Evolutionary conservation across 2,329 filamentous ascomycete genomes (phyloP).

Genomic region (Zymoseptoria ardabiliae): DNA sequence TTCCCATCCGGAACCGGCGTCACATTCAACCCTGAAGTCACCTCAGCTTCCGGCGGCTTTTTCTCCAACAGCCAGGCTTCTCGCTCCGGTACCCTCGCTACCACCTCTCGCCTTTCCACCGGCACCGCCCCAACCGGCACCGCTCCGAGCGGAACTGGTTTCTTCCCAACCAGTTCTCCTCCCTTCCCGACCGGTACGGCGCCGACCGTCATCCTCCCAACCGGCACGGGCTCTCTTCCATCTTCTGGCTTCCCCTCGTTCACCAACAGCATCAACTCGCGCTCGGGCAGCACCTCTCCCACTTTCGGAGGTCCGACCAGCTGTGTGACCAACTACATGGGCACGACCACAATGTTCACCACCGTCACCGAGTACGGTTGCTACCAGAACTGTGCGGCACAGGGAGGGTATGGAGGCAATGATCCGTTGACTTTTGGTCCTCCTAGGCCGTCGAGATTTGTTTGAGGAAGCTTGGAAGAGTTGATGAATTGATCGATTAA

Average conservation of each 20-base stretch:
- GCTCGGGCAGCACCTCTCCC: slow-evolving; percentile 12
- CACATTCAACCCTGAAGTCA: background rate
- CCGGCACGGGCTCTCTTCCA: slow-evolving; percentile 5
- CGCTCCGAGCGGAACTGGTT: background rate
- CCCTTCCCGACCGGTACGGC: slow-evolving; percentile 2
- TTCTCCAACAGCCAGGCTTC: background rate
- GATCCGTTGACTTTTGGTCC: slow-evolving; percentile 10
- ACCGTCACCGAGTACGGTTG: slow-evolving; percentile 18
- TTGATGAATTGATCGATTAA: background rate
- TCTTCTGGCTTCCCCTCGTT: slow-evolving; percentile 1
- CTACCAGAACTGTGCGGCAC: slow-evolving; percentile 12
- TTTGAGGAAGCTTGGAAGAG: background rate
- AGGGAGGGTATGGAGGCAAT: slow-evolving; percentile 5
- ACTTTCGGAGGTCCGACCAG: slow-evolving; percentile 8
- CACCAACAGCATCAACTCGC: slow-evolving; percentile 3
- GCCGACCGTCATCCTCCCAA: background rate
- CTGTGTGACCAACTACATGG: slow-evolving; percentile 17
- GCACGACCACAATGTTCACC: slow-evolving; percentile 19
- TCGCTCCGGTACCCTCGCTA: background rate
- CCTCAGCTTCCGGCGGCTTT: background rate
- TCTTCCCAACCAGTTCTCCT: background rate
- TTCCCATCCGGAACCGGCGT: background rate
- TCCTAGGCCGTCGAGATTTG: slow-evolving; percentile 1
- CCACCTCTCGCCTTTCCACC: background rate
- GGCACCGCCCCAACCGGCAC: slow-evolving; percentile 1